These are phyloP conservation scores for Flaveria brownii DNA, from an alignment of 129 eudicot species.

Conservation along the genomic window DNA sequence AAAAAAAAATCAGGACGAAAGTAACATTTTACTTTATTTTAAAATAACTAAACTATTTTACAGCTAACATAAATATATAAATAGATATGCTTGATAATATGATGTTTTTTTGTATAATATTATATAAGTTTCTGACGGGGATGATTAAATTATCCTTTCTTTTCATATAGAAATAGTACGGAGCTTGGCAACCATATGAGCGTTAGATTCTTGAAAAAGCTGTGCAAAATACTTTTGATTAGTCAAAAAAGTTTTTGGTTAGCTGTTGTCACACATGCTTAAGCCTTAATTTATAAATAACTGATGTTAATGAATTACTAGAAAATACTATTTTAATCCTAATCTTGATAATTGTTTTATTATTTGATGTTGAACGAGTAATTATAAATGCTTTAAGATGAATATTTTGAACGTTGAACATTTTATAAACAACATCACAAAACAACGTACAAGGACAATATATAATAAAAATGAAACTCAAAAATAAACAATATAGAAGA, in stretches of 20 bases:
- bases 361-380: neutral
- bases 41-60: too few species aligned
- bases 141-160: neutral
- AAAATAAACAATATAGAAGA: too few species aligned
- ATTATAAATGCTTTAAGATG: too few species aligned
- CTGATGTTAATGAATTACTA: neutral
- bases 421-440: too few species aligned
- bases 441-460: too few species aligned
- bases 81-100: too few species aligned
- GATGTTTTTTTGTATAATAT: too few species aligned
- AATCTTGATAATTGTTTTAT: neutral
- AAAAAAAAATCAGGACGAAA: too few species aligned
- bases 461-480: too few species aligned
- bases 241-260: conserved; percentile 19
- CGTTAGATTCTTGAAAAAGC: conserved; percentile 23
- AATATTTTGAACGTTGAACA: too few species aligned
- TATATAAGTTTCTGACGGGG: neutral
- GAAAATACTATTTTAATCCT: neutral
- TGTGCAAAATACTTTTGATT: neutral
- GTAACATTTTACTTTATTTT: too few species aligned
- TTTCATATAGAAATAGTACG: conserved; percentile 8
- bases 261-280: conserved; percentile 28
- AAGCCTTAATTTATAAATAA: conserved; percentile 6
- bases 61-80: too few species aligned
- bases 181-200: conserved; percentile 1